Base-by-base conservation (phyloP, 2,329 filamentous ascomycete genomes). In the Alternaria rosae region DNA sequence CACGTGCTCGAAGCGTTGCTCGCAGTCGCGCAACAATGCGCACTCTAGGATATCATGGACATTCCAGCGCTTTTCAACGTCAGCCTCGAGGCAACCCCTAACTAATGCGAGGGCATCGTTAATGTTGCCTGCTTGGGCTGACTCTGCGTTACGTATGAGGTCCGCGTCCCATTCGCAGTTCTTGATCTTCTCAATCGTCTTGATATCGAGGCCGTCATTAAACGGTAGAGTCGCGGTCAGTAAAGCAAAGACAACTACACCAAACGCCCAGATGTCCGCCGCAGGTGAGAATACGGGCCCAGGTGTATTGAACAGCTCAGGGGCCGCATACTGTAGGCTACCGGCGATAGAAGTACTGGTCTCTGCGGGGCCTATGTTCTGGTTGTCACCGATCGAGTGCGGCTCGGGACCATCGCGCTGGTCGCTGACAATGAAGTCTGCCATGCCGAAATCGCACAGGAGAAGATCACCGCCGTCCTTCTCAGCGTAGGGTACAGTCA, bases 401-500 rank as follows among this genome's bases (percentile, higher is more conserved):
- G 85, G 84, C 62, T 85, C 84, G 10, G 83, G 82, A 7, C 79
- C 77, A 25, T 81, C 81, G 21, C 84, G 83, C 61, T 83, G 83
- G 62, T 88, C 87, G 58, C 81, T 84, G 21, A 84, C 83, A 65
- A 90, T 84, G 80, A 89, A 91, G 72, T 91, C 88, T 12, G 89
- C 88, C 81, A 91, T 88, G 50, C 89, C 89, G 71, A 91, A 91
- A 72, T 91, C 89, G 75, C 88, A 90, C 6, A 91, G 82, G 5
- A 89, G 84, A 7, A 91, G 72, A 35, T 85, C 84, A 9, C 87
- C 87, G 15, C 85, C 83, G 38, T 85, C 80, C 1, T 75, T 76
- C 10, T 82, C 82, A 6, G 84, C 82, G 8, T 82, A 74, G 4
- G 82, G 78, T 6, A 79, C 79, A 17, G 84, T 80, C 66, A 86